Evolutionary conservation across 306 rosid species (phyloP).

Genomic region (Rubus idaeus): DNA sequence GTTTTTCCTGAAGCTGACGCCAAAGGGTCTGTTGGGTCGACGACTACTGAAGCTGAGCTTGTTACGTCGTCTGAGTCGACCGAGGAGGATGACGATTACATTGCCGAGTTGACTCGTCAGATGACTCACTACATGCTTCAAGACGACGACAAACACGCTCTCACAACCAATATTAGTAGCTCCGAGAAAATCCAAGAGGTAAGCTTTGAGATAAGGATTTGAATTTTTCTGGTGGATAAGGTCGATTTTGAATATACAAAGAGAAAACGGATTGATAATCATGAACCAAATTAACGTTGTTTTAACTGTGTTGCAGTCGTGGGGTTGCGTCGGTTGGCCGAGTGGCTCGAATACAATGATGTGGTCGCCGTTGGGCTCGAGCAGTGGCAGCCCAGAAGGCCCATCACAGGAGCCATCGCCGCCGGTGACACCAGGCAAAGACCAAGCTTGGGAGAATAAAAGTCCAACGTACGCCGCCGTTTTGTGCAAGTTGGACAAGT

Average conservation of each 20-base stretch:
- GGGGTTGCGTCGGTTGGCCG: constrained; percentile 49
- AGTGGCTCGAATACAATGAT: constrained; percentile 27
- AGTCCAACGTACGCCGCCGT: constrained; percentile 9
- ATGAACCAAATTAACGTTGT: background rate
- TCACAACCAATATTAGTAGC: background rate
- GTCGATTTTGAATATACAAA: background rate
- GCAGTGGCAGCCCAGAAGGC: constrained; percentile 49
- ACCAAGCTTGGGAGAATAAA: constrained; percentile 21
- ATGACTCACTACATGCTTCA: constrained; percentile 56
- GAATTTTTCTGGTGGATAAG: background rate
- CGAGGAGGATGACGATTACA: constrained; percentile 47
- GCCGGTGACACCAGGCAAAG: constrained; percentile 21
- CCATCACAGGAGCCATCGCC: constrained; percentile 49
- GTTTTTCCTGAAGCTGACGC: background rate
- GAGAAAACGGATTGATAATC: background rate
- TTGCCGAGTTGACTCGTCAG: constrained; percentile 52
- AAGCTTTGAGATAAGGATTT: background rate
- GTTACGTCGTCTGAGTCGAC: constrained; percentile 27
- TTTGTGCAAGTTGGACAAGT: constrained; percentile 42
- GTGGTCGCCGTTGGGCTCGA: constrained; percentile 50
- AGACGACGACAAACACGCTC: constrained; percentile 29
- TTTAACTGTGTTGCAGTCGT: constrained; percentile 29
- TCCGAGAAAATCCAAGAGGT: constrained; percentile 44
- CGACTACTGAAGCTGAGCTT: constrained; percentile 4
- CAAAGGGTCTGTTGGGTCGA: background rate